Base-by-base conservation (phyloP, 148 eudicot genomes). In the Camellia lanceoleosa region DNA sequence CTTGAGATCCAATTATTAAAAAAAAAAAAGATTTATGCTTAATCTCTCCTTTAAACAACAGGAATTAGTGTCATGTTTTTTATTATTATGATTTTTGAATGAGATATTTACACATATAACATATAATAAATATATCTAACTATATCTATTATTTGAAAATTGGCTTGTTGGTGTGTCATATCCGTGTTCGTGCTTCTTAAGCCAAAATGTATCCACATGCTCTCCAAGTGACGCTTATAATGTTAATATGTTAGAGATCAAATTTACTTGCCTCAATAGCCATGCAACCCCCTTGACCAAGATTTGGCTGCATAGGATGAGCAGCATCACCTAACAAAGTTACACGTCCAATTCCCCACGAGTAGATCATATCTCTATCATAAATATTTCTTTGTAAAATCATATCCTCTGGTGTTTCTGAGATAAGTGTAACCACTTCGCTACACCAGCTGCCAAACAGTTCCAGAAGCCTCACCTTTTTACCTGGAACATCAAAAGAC, bases 211-310 rank as follows among this genome's bases (percentile, higher is more conserved):
- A 68, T 68, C 51, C 6, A 41, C 5, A n/a, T 68, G 49, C 51
- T 68, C 42, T 68, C 3, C 71, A 59, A 11, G 30, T 61, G 49
- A 75, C 42, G 18, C 54, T 60, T 61, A 10, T 46, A 49, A 52
- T 64, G 59, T 63, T 41, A 20, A 13, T 64, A 64, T 16, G 19
- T 13, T 19, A 12, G 1, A 43, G 43, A 44, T 44, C 56, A 78
- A 68, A 44, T 55, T 78, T 55, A 5, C 54, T 67, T 66, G 81
- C 86, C 87, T 84, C 87, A 74, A 84, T 84, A 7, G 84, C 87
- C 87, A 84, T 78, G 79, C 84, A 76, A 56, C 87, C 87, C 30
- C 87, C 87, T 78, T 84, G 87, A 49, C 87, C 87, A 6, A 84
- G 59, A 78, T 81, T 81, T 15, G 87, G 87, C 54, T 76, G 87